Base-by-base conservation (phyloP, 2,329 filamentous ascomycete species). In the Penicillium sp. region DNA sequence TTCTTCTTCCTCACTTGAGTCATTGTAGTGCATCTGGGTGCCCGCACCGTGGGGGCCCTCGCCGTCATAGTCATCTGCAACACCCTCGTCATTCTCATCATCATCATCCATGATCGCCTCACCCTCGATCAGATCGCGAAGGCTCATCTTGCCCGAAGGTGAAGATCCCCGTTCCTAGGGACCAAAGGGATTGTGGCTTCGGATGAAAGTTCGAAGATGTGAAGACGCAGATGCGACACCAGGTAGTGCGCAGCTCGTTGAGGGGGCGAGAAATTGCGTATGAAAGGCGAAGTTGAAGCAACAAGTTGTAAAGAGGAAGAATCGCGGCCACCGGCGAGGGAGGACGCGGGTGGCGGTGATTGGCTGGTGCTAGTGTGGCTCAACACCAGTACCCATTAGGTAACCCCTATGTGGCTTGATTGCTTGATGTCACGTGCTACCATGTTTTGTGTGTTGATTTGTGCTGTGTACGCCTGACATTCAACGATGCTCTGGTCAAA, bases 1-100 rank as follows among this genome's bases (percentile, higher is more conserved):
- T 29, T 95, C 89, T 55, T 95, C 90, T 65, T 95, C 90, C 61
- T 95, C 90, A 62, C 88, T 95, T 0, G 89, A 95, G 71, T 95
- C 90, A 63, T 92, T 86, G 46, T 89, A 72, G 41, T 76, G 67
- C 40, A 70, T 73, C 39, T 73, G 71, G 29, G 52, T 67, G 63
- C 52, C 60, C 54, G 52, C 60, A 59, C 51, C 76, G 69, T 60
- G 61, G 48, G 65, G 76, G 39, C 74, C 70, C 61, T 87, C 80
- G 44, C 83, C 87, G 8, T 66, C 65, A 22, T 80, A 84, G 54
- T 89, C 87, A 58, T 91, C 89, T 61, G 89, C 86, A 54, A 86
- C 86, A 9, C 87, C 89, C 63, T 88, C 89, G 54, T 95, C 89
- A 45, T 92, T 88, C 54, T 84, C 81, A 58, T 92, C 81, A 58